Evolutionary conservation across 768 basidiomycete genomes (phyloP).

Genomic region (Tulasnella calospora): DNA sequence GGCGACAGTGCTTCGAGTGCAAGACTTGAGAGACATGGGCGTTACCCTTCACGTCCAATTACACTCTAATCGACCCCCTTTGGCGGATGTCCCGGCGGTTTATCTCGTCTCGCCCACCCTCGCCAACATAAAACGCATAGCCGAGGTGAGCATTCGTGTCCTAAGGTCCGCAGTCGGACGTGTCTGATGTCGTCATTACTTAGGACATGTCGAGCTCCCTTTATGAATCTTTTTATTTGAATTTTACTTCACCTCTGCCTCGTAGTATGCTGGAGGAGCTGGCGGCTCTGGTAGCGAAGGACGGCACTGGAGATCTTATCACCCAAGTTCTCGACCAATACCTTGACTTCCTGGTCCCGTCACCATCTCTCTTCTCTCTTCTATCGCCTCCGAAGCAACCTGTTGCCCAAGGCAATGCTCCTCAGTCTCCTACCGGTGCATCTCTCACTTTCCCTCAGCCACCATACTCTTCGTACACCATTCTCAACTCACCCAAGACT

Average conservation of each 20-base stretch:
- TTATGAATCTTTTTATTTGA: slow-evolving; percentile 90
- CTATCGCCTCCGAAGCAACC: slow-evolving; percentile 47
- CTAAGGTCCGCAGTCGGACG: background rate
- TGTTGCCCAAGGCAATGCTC: slow-evolving; percentile 31
- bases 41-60: slow-evolving; percentile 97
- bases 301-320: slow-evolving; percentile 75
- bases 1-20: slow-evolving; percentile 90
- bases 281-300: slow-evolving; percentile 78
- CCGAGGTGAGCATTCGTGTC: slow-evolving; percentile 44
- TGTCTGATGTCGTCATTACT: slow-evolving; percentile 8
- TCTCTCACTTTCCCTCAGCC: slow-evolving; percentile 34
- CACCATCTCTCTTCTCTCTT: slow-evolving; percentile 87
- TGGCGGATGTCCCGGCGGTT: slow-evolving; percentile 93
- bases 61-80: slow-evolving; percentile 78
- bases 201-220: slow-evolving; percentile 77
- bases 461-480: slow-evolving; percentile 61
- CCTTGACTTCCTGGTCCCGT: slow-evolving; percentile 91
- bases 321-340: slow-evolving; percentile 94
- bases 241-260: slow-evolving; percentile 89
- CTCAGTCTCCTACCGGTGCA: slow-evolving; percentile 34
- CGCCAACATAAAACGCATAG: slow-evolving; percentile 80
- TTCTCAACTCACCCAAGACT: slow-evolving; percentile 87
- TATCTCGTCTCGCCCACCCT: slow-evolving; percentile 94
- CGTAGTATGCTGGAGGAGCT: slow-evolving; percentile 89
- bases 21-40: slow-evolving; percentile 93